Evolutionary conservation across 139 green algal genomes (phyloP), one percentile per base, ranked within the genome.

Genomic region (Ettlia oleoabundans): DNA sequence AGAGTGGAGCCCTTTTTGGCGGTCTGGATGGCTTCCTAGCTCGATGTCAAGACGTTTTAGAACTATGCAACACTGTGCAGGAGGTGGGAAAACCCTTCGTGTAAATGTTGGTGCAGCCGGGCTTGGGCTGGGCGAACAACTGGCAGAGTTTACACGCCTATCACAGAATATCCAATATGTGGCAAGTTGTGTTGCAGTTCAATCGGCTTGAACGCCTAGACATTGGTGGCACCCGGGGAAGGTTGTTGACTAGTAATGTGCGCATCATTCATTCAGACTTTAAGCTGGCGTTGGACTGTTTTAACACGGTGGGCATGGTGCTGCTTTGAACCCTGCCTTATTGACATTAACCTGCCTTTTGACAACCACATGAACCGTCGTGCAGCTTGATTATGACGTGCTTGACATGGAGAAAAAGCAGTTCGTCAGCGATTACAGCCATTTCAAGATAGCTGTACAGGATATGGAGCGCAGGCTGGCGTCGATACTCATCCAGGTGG

Each of bases 381-480:
- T 94, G 81, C 79, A 89, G 43, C 84, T 96, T 21, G 65, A 87
- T 10, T 97, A 97, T 58, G 92, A 98, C 83, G 89, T 96, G 10
- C 91, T 96, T 87, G 92, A 96, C 81, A 86, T 95, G 38, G 87
- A 94, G 37, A 88, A 85, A 3, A 87, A 86, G 40, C 40, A 88
- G 65, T 98, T 97, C 71, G 89, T 92, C 4, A 83, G 90, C 38
- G 94, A 98, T 81, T 96, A 93, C 67, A 51, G 21, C 24, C 53
- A 73, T 8, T 96, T 96, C 84, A 82, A 86, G 10, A 82, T 85
- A 1, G 78, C 90, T 1, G 90, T 97, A 43, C 85, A 84, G 30
- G 93, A 98, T 89, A 83, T 98, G 51, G 95, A 98, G 87, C 90
- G 91, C n/a, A 87, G 94, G 24, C 89, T 98, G 35, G 92, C 90